Base-by-base conservation (phyloP, 202 grass and related monocot genomes). In the Dendrocalamus latiflorus region DNA sequence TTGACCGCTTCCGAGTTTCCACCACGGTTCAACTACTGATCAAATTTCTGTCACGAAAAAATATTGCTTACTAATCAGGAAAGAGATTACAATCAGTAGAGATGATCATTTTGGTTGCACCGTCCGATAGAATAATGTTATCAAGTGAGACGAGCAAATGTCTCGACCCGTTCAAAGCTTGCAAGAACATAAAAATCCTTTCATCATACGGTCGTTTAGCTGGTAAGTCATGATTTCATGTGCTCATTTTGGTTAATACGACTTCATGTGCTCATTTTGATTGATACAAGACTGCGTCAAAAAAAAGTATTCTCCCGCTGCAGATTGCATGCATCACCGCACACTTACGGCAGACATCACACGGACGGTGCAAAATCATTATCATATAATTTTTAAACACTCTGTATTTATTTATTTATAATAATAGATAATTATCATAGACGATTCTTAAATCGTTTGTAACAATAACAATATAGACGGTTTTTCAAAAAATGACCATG, bases 1-100 rank as follows among this genome's bases (percentile, higher is more conserved):
- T 36, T 65, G 58, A 83, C 80, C 69, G 68, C 33, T 74, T 83
- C 80, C 80, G 44, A 33, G 54, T 22, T 56, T n/a, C 51, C 0
- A n/a, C 51, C 51, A 54, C 18, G 17, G 50, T 53, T 53, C 8
- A 54, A n/a, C 51, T 50, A 50, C 15, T 18, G 16, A 54, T 54
- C 1, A n/a, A n/a, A 0, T 20, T 20, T 2, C 7, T 54, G 50
- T 54, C 17, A 20, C 8, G 50, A 54, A 20, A n/a, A 54, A 0
- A 2, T n/a, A n/a, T 54, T 54, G 17, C 50, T 54, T 47, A 15
- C 6, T 56, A 55, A 56, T 56, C 54, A 22, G 7, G 54, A 22
- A 0, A 22, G 20, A 0, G n/a, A 56, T 54, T n/a, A 14, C 50
- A 54, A 54, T n/a, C 2, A n/a, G 17, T 20, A 8, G 68, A 72